phyloP scores from a whole-genome alignment of 164 flowering plant species.

The Vitis vinifera region ASM3070453v1 NC_081813.1:20890501-20891000 shows the following conservation, averaged over 20 bases:
- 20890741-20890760: constrained; percentile 15
- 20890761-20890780: constrained; percentile 9
- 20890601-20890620: constrained; percentile 34
- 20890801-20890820: constrained; percentile 12
- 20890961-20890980: too few species aligned
- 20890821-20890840: constrained; percentile 14
- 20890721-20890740: constrained; percentile 5
- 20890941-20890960: too few species aligned
- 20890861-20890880: too few species aligned
- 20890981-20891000: too few species aligned
- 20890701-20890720: neutral
- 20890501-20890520: constrained; percentile 31
- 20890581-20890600: constrained; percentile 38
- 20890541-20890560: constrained; percentile 29
- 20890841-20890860: neutral
- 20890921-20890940: too few species aligned
- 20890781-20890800: constrained; percentile 17
- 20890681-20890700: constrained; percentile 15
- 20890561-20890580: constrained; percentile 51
- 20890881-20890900: too few species aligned
- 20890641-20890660: constrained; percentile 36
- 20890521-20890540: constrained; percentile 21
- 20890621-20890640: constrained; percentile 42
- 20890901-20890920: too few species aligned
- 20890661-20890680: constrained; percentile 23